These are phyloP conservation scores for Dichotomopilus funicola DNA, from an alignment of 2,329 filamentous ascomycete species.

Conservation along the genomic window DNA sequence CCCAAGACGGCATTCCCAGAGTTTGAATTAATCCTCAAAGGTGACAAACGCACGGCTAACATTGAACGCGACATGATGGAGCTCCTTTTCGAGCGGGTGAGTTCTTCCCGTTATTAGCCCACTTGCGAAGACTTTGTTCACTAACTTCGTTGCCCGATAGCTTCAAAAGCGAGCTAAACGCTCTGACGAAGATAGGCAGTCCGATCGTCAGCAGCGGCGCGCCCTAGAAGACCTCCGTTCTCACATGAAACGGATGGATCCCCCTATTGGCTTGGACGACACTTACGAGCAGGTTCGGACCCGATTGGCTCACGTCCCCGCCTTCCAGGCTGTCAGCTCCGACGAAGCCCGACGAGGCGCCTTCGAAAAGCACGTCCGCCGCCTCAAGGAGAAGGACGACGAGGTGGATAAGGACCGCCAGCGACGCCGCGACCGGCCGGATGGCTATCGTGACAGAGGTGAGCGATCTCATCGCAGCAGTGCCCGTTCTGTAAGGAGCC, in stretches of 20 bases:
- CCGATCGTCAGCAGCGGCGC: slow-evolving; percentile 79
- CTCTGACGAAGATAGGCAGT: slow-evolving; percentile 75
- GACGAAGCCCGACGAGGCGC: slow-evolving; percentile 77
- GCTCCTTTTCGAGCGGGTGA: slow-evolving; percentile 76
- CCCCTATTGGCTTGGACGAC: slow-evolving; percentile 69
- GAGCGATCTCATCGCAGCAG: slow-evolving; percentile 57
- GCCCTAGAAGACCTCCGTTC: slow-evolving; percentile 79
- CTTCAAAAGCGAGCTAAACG: slow-evolving; percentile 78
- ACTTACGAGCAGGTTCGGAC: slow-evolving; percentile 83
- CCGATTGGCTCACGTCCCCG: slow-evolving; percentile 71
- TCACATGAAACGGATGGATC: slow-evolving; percentile 83
- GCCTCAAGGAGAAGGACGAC: slow-evolving; percentile 85
- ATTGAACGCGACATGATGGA: slow-evolving; percentile 73
- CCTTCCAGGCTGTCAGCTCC: slow-evolving; percentile 74
- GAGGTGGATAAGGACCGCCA: slow-evolving; percentile 63
- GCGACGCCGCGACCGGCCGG: slow-evolving; percentile 52
- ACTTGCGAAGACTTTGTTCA: neutral
- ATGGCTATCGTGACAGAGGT: slow-evolving; percentile 53
- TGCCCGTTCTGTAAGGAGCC: slow-evolving; percentile 58
- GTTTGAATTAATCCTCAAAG: slow-evolving; percentile 73
- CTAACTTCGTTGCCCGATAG: slow-evolving; percentile 32
- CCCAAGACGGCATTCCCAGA: slow-evolving; percentile 82
- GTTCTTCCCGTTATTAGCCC: slow-evolving; percentile 23
- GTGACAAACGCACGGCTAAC: slow-evolving; percentile 81
- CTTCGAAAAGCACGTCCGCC: slow-evolving; percentile 87